A percentile compares a stretch with the other conserved stretches of the same genome.
These are phyloP conservation scores for Salix viminalis DNA, from an alignment of 345 rosid genomes.

Conservation along the genomic window DNA sequence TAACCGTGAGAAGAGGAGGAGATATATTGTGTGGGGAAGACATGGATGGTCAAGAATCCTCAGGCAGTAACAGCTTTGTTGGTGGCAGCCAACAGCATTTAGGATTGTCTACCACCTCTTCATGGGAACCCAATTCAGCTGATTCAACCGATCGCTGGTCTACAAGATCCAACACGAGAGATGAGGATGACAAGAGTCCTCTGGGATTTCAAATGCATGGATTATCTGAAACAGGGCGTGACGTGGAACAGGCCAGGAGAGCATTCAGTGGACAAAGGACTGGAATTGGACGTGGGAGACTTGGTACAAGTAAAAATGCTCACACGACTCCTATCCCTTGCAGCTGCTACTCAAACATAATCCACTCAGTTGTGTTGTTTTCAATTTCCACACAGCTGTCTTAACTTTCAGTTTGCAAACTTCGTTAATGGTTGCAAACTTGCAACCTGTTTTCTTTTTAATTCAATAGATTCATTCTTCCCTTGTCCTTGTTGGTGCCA, in stretches of 20 bases:
- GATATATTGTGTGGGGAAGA: conserved; percentile 40
- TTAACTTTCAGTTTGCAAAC: neutral
- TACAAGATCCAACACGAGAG: conserved; percentile 43
- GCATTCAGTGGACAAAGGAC: conserved; percentile 36
- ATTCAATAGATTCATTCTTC: conserved; percentile 4
- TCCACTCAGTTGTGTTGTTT: neutral
- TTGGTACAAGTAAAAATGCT: conserved; percentile 16
- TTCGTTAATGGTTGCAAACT: conserved; percentile 31
- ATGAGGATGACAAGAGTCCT: conserved; percentile 40
- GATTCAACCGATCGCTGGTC: conserved; percentile 74
- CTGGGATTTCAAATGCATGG: conserved; percentile 30
- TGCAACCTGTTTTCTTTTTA: conserved; percentile 27
- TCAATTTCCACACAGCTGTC: neutral
- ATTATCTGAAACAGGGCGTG: conserved; percentile 29
- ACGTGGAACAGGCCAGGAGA: conserved; percentile 31
- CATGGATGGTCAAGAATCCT: conserved; percentile 75
- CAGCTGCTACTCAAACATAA: conserved; percentile 30
- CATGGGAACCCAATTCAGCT: conserved; percentile 70
- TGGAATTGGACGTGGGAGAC: conserved; percentile 42
- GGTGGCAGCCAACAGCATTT: conserved; percentile 48
- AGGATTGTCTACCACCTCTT: conserved; percentile 41
- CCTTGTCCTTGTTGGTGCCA: neutral
- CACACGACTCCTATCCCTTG: conserved; percentile 14
- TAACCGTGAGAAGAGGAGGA: conserved; percentile 73
- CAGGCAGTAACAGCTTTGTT: conserved; percentile 80